A percentile compares a stretch with the other conserved stretches of the same genome.
These are phyloP conservation scores for Pseudonitzschia multistriata DNA, from an alignment of 108 stramenopile species.

Conservation along the genomic window DNA sequence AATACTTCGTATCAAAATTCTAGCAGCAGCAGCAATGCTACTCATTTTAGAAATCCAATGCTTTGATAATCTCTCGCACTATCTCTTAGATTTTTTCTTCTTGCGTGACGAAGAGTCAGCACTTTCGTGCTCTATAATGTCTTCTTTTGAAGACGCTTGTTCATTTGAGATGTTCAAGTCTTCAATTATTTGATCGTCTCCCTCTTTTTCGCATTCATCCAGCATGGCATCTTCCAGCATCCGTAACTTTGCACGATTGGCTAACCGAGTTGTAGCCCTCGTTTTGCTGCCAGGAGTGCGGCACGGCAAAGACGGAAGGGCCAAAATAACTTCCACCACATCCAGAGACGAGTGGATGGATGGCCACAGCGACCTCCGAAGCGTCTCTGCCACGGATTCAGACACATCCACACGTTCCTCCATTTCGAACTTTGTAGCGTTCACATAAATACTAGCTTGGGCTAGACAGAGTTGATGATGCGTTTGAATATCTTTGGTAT, in stretches of 20 bases:
- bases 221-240: slow-evolving; percentile 82
- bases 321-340: slow-evolving; percentile 56
- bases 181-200: slow-evolving; percentile 65
- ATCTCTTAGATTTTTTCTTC: slow-evolving; percentile 1
- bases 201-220: slow-evolving; percentile 82
- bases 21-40: too few species aligned
- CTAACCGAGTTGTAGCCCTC: slow-evolving; percentile 23
- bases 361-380: slow-evolving; percentile 49
- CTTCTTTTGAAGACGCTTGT: neutral
- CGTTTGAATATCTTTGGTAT: neutral
- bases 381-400: slow-evolving; percentile 45
- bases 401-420: slow-evolving; percentile 72
- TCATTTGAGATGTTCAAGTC: slow-evolving; percentile 50
- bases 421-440: slow-evolving; percentile 23
- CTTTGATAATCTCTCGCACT: neutral
- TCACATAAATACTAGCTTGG: slow-evolving; percentile 21
- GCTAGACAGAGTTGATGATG: slow-evolving; percentile 13
- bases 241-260: slow-evolving; percentile 66
- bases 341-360: slow-evolving; percentile 48
- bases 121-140: neutral
- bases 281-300: neutral
- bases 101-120: neutral
- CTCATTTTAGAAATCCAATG: too few species aligned
- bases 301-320: slow-evolving; percentile 55
- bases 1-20: too few species aligned